A percentile compares a stretch with the other conserved stretches of the same genome.
These are phyloP conservation scores for Teratosphaeriaceae sp. DNA, from an alignment of 2,329 filamentous ascomycete genomes.

Conservation along the genomic window DNA sequence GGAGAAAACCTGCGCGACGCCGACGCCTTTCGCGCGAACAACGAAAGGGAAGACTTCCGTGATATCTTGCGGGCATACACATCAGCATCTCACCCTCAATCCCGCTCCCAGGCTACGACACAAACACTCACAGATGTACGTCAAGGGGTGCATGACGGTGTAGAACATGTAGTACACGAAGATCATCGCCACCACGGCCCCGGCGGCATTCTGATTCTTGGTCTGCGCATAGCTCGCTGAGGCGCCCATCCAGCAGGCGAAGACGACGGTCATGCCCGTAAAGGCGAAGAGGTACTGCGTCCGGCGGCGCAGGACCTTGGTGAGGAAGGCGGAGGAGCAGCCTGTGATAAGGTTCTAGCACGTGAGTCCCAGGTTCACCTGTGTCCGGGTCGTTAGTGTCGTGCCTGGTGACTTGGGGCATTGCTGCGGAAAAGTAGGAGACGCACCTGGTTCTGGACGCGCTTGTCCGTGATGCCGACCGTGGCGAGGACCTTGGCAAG, in stretches of 20 bases:
- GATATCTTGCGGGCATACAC: conserved; percentile 39
- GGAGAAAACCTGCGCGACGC: conserved; percentile 2
- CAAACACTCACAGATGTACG: conserved; percentile 1
- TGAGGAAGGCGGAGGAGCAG: conserved; percentile 1
- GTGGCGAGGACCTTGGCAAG: conserved; percentile 27
- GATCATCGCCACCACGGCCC: conserved; percentile 28
- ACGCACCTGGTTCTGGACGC: conserved; percentile 35
- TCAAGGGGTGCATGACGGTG: conserved; percentile 20
- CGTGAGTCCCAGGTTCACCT: no score
- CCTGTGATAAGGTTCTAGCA: conserved; percentile 6
- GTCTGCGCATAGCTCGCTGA: conserved; percentile 19
- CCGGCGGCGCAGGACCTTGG: conserved; percentile 22
- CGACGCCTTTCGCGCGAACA: conserved; percentile 3
- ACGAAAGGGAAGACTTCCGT: conserved; percentile 37
- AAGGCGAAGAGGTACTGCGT: conserved; percentile 31
- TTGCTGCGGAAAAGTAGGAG: no score
- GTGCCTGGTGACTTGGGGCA: no score
- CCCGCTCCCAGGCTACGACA: conserved; percentile 7
- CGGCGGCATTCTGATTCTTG: conserved; percentile 18
- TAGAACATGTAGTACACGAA: conserved; percentile 30
- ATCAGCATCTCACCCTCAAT: no score
- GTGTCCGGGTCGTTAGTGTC: no score
- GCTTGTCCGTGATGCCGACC: conserved; percentile 29
- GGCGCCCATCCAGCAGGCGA: conserved; percentile 35
- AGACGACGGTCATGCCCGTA: conserved; percentile 34